phyloP scores from a whole-genome alignment of 2,329 filamentous ascomycete genomes.

The Scedosporium minutisporum region DNA sequence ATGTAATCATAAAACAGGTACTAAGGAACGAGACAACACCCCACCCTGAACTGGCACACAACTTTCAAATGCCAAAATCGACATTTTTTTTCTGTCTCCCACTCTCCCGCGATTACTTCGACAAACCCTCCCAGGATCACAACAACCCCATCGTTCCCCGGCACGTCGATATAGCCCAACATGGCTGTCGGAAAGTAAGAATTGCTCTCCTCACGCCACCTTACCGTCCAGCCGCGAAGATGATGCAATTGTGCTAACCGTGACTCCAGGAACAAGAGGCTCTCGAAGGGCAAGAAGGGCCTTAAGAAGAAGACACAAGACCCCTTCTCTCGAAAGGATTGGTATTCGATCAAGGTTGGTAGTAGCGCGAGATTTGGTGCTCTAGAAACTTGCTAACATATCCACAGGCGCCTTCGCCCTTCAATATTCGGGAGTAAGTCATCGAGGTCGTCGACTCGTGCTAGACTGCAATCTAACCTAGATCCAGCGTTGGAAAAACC shows the following conservation, averaged over 20 bases:
- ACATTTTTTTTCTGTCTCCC: slow-evolving; percentile 16
- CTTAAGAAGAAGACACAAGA: slow-evolving; percentile 99
- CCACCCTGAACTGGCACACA: slow-evolving; percentile 5
- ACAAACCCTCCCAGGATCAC: slow-evolving; percentile 11
- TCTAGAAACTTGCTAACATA: slow-evolving; percentile 15
- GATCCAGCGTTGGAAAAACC: slow-evolving; percentile 89
- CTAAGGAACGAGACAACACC: background rate
- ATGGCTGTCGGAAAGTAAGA: slow-evolving; percentile 54
- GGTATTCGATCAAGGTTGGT: slow-evolving; percentile 90
- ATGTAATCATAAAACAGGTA: background rate
- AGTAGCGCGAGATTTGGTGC: background rate
- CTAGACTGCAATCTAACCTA: background rate
- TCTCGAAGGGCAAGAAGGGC: slow-evolving; percentile 99
- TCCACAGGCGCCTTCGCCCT: slow-evolving; percentile 77
- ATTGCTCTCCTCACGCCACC: slow-evolving; percentile 5
- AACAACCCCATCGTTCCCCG: slow-evolving; percentile 32
- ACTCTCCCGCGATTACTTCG: slow-evolving; percentile 19
- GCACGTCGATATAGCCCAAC: slow-evolving; percentile 40
- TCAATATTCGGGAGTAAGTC: slow-evolving; percentile 91
- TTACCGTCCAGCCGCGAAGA: background rate
- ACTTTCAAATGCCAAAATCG: slow-evolving; percentile 11
- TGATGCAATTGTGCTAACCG: background rate
- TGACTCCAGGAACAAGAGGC: slow-evolving; percentile 90
- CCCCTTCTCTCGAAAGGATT: slow-evolving; percentile 98
- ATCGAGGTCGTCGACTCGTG: background rate